These are phyloP conservation scores for Coemansia sp. DNA, from an alignment of 371 early-diverging fungal species.

Conservation along the genomic window DNA sequence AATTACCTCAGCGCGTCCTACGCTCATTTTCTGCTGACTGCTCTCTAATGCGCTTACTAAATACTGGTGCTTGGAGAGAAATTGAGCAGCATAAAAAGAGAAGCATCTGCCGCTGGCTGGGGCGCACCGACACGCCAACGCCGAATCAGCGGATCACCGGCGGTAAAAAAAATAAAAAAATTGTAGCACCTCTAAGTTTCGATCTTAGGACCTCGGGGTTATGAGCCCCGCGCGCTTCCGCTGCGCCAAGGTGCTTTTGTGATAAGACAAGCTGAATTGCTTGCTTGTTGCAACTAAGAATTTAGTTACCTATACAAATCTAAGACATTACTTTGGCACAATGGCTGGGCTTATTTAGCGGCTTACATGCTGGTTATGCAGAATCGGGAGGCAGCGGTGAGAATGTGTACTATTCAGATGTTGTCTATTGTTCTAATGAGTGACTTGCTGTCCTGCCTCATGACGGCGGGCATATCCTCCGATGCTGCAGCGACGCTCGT, in stretches of 20 bases:
- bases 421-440: too few species aligned
- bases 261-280: neutral
- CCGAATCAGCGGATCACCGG: constrained; percentile 2
- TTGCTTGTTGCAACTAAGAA: neutral
- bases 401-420: too few species aligned
- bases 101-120: neutral
- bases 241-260: constrained; percentile 43
- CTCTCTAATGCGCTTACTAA: neutral
- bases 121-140: neutral
- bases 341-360: neutral
- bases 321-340: neutral
- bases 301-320: neutral
- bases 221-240: constrained; percentile 50
- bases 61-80: neutral
- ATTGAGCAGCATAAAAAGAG: neutral
- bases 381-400: too few species aligned
- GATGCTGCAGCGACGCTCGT: constrained; percentile 35
- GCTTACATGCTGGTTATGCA: too few species aligned
- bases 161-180: constrained; percentile 10
- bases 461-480: neutral
- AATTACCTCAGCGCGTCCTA: constrained; percentile 22
- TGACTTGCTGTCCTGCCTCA: neutral
- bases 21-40: constrained; percentile 13
- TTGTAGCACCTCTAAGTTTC: constrained; percentile 45
- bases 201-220: constrained; percentile 50